These are phyloP conservation scores for Colletotrichum cereale DNA, from an alignment of 2,329 filamentous ascomycete genomes.

Conservation along the genomic window DNA sequence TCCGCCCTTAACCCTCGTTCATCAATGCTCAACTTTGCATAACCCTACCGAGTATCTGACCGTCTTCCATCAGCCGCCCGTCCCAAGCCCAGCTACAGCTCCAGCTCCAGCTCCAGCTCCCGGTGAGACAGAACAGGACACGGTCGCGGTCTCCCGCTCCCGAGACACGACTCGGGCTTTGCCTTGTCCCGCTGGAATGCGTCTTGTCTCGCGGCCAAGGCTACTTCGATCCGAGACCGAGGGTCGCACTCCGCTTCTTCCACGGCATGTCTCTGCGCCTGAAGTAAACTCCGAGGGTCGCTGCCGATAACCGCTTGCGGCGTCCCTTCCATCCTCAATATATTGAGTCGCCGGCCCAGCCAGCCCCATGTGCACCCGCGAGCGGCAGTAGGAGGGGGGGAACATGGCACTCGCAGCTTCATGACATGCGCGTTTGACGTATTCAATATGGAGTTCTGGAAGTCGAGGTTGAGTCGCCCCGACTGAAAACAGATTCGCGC, in stretches of 20 bases:
- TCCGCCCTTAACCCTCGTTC: background rate
- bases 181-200: constrained; percentile 32
- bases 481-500: background rate
- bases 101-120: background rate
- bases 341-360: background rate
- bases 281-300: background rate
- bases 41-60: no score
- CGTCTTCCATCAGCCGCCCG: no score
- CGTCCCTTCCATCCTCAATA: constrained; percentile 2
- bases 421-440: background rate
- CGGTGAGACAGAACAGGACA: background rate
- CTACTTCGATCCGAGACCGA: constrained; percentile 9
- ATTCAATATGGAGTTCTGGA: background rate
- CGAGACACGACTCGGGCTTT: constrained; percentile 29
- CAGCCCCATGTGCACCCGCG: background rate
- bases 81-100: no score
- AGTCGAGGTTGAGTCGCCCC: background rate
- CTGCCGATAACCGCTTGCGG: constrained; percentile 6
- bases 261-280: background rate
- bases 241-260: background rate
- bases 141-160: constrained; percentile 4
- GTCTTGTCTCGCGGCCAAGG: constrained; percentile 17
- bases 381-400: background rate
- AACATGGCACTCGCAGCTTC: background rate
- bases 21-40: background rate